These are phyloP conservation scores for Jackrogersella multiformis DNA, from an alignment of 495 filamentous ascomycete species.

Conservation along the genomic window DNA sequence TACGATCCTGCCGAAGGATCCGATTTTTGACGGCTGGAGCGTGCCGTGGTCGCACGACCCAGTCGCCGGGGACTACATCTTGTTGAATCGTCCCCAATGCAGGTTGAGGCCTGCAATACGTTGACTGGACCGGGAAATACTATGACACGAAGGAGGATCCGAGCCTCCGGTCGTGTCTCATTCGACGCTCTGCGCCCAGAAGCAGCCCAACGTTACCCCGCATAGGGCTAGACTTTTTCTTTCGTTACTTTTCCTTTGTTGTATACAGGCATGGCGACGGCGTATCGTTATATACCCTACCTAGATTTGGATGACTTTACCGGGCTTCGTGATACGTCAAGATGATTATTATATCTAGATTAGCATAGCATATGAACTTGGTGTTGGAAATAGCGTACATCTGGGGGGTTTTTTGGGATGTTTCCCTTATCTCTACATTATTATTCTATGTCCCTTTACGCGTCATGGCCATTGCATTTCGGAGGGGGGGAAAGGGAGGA, in stretches of 20 bases:
- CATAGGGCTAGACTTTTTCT: slow-evolving; percentile 33
- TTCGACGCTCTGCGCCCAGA: slow-evolving; percentile 26
- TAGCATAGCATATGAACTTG: slow-evolving; percentile 37
- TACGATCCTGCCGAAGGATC: slow-evolving; percentile 16
- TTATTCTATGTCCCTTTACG: slow-evolving; percentile 22
- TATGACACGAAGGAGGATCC: slow-evolving; percentile 29
- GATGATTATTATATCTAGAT: slow-evolving; percentile 26
- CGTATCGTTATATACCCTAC: slow-evolving; percentile 41
- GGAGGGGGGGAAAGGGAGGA: background rate
- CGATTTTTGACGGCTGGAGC: slow-evolving; percentile 26
- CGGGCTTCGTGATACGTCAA: slow-evolving; percentile 31
- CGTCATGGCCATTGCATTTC: slow-evolving; percentile 24
- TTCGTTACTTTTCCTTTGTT: slow-evolving; percentile 32
- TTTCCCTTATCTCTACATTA: background rate
- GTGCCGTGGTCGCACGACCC: slow-evolving; percentile 32
- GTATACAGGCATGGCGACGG: slow-evolving; percentile 41
- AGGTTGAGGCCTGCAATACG: slow-evolving; percentile 34
- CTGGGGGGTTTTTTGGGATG: background rate
- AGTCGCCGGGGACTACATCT: slow-evolving; percentile 26
- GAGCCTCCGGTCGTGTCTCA: slow-evolving; percentile 12
- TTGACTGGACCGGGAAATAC: slow-evolving; percentile 31
- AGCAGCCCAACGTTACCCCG: slow-evolving; percentile 39
- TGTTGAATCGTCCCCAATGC: slow-evolving; percentile 36
- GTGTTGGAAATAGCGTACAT: slow-evolving; percentile 22
- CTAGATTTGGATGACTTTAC: slow-evolving; percentile 33